These are phyloP conservation scores for Penicillium subrubescens DNA, from an alignment of 495 filamentous ascomycete genomes.

Conservation along the genomic window DNA sequence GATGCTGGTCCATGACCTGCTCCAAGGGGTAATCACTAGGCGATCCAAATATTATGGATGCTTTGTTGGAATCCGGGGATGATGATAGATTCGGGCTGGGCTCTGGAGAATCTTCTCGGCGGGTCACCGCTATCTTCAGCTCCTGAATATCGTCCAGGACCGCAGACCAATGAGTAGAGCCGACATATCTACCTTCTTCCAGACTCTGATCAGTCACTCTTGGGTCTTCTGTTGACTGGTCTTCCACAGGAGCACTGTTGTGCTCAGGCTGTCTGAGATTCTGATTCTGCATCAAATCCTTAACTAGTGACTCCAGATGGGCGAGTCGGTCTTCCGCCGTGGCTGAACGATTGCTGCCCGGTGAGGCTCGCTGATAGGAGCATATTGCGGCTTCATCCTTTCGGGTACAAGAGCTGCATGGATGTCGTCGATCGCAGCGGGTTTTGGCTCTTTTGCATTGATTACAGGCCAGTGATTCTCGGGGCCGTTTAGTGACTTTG, in stretches of 20 bases:
- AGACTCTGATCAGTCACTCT: neutral
- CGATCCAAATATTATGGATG: neutral
- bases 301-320: constrained; percentile 11
- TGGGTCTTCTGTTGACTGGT: neutral
- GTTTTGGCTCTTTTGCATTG: neutral
- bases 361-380: neutral
- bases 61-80: neutral
- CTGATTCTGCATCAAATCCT: constrained; percentile 3
- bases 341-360: neutral
- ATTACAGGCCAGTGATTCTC: neutral
- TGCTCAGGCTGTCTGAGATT: neutral
- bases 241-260: neutral
- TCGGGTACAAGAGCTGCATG: neutral
- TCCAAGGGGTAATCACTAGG: neutral
- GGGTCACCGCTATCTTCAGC: constrained; percentile 2
- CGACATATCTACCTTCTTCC: constrained; percentile 12
- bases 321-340: constrained; percentile 11
- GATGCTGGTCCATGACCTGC: neutral
- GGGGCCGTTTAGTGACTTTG: constrained; percentile 1
- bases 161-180: constrained; percentile 16
- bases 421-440: neutral
- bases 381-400: neutral
- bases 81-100: neutral
- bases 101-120: neutral
- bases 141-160: constrained; percentile 16